Evolutionary conservation across 106 monocot species (phyloP), one percentile per base, ranked within the genome.

Genomic region (Dendrobium huoshanense): DNA sequence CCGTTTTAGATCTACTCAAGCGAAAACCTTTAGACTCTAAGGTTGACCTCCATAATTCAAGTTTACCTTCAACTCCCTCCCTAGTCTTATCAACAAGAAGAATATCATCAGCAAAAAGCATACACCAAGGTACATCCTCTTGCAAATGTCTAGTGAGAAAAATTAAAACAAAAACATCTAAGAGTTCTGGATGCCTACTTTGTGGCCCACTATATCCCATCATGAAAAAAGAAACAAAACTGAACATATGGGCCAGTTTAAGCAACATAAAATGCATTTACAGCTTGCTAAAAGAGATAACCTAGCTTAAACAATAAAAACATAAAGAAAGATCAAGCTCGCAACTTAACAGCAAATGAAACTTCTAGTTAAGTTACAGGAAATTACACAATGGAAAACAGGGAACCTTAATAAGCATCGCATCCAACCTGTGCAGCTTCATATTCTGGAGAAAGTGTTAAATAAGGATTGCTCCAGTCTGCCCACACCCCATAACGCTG

Each of bases 401-500:
- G 45, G 45, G 45, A 45, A 45, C 9, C 29, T 37, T 25, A 27
- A 43, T 6, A 70, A 45, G 45, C 45, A 4, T 51, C 44, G 64
- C 45, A 81, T 82, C 49, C 67, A 85, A 99, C 98, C 98, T 99
- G 98, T 79, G 95, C 89, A 84, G 98, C 98, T 91, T 99, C 98
- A 93, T 99, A 99, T 61, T 99, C 92, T 68, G 98, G 98, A 76
- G 85, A 86, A 81, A 99, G 98, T 17, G 98, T 99, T 88, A 99
- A 82, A 83, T 99, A 99, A 48, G 92, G 91, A 81, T 83, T 91
- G 4, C 87, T 82, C 98, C 98, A 99, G 79, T 99, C 95, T 49
- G 95, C 98, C 98, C 98, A 99, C 77, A 99, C 86, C 49, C 98
- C 98, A 88, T 80, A 95, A 25, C 95, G 90, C 98, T 99, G 91